Evolutionary conservation across 352 stramenopile genomes (phyloP).

Genomic region (Phytophthora meadii): DNA sequence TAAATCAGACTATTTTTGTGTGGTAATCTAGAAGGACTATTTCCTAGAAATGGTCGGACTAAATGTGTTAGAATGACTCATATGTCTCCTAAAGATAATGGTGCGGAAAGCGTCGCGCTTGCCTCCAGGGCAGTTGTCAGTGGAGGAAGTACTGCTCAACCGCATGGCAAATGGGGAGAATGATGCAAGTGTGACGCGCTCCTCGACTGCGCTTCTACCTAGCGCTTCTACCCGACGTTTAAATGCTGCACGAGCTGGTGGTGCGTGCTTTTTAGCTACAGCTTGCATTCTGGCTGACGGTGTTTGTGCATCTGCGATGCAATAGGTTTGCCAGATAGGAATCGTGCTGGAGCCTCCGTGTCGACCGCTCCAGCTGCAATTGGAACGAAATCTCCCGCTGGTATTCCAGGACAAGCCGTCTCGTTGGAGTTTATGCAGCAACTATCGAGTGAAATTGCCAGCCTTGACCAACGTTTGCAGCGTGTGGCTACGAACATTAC

Average conservation of each 20-base stretch:
- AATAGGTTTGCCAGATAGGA: conserved; percentile 13
- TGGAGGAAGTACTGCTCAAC: conserved; percentile 75
- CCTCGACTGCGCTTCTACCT: conserved; percentile 7
- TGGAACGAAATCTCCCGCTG: conserved; percentile 2
- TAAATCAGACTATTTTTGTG: no score
- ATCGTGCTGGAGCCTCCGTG: conserved; percentile 6
- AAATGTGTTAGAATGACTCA: no score
- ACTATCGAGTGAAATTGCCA: conserved; percentile 37
- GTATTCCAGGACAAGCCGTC: conserved; percentile 6
- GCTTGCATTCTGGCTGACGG: not conserved
- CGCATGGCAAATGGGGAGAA: conserved; percentile 43
- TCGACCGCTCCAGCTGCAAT: conserved; percentile 23
- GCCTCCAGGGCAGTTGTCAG: conserved; percentile 56
- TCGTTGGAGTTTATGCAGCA: conserved; percentile 32
- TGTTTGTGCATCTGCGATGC: not conserved
- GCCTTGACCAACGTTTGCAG: conserved; percentile 37
- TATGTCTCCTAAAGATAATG: conserved; percentile 36
- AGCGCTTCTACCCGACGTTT: conserved; percentile 7
- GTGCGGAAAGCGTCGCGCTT: conserved; percentile 66
- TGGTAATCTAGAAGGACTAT: not conserved
- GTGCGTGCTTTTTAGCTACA: no score
- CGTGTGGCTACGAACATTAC: conserved; percentile 18
- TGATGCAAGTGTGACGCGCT: not conserved
- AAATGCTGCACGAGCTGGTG: conserved; percentile 10
- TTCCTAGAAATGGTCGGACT: no score